Evolutionary conservation across 148 eudicot genomes (phyloP).

Genomic region (Chenopodium formosanum): DNA sequence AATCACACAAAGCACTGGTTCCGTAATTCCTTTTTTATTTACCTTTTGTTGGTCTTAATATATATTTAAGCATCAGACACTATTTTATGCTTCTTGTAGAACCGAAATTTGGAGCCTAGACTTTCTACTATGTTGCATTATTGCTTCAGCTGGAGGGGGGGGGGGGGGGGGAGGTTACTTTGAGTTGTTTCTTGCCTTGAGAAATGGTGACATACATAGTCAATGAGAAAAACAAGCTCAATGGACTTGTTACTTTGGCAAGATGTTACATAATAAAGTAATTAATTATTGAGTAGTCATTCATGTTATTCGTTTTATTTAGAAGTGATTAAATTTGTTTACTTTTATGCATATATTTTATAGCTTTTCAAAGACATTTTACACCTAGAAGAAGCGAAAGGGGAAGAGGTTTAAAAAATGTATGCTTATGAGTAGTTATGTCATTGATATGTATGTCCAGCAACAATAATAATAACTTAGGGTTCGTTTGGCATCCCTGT

Average conservation of each 20-base stretch:
- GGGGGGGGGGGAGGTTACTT: background rate
- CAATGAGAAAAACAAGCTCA: background rate
- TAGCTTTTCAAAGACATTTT: background rate
- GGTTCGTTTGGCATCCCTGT: background rate
- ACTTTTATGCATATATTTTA: background rate
- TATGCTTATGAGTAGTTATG: background rate
- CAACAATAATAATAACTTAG: background rate
- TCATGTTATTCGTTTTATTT: background rate
- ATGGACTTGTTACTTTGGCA: background rate
- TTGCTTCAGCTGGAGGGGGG: background rate
- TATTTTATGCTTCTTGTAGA: background rate
- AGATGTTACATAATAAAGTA: background rate
- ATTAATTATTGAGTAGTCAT: background rate
- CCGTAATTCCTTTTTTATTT: no score
- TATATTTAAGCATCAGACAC: background rate
- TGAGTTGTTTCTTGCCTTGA: background rate
- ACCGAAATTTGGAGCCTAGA: background rate
- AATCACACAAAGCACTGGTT: background rate
- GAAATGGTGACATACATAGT: background rate
- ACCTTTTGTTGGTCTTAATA: background rate
- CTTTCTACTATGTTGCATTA: background rate
- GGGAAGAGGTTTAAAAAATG: background rate
- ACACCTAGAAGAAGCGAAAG: background rate
- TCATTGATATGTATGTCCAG: background rate
- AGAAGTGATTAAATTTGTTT: background rate